These are phyloP conservation scores for Barbarea vulgaris DNA, from an alignment of 345 rosid species.

Conservation along the genomic window DNA sequence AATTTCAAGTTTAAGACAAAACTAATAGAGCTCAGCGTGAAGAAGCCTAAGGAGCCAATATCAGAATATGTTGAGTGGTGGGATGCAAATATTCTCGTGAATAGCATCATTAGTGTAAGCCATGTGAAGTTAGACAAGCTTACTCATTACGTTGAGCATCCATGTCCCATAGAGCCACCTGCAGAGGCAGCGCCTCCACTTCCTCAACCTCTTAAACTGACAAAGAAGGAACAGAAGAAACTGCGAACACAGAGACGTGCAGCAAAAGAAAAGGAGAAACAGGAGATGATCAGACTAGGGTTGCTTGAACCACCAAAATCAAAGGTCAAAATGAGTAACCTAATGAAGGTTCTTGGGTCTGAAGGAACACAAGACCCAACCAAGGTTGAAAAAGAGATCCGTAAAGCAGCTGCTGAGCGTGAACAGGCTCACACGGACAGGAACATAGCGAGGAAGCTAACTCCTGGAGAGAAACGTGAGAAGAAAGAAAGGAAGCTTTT, in stretches of 20 bases:
- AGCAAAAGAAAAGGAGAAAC: conserved; percentile 82
- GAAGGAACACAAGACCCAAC: conserved; percentile 98
- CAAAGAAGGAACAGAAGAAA: conserved; percentile 93
- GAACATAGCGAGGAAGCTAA: conserved; percentile 82
- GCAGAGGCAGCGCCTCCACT: conserved; percentile 92
- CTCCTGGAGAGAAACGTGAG: conserved; percentile 87
- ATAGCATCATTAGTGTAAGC: conserved; percentile 39
- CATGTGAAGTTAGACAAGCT: conserved; percentile 70
- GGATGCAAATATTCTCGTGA: conserved; percentile 63
- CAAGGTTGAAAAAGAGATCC: conserved; percentile 83
- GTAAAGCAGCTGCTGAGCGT: conserved; percentile 86
- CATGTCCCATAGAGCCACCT: conserved; percentile 83
- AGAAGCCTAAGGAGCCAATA: conserved; percentile 66
- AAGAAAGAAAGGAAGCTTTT: conserved; percentile 91
- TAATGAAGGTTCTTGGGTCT: conserved; percentile 85
- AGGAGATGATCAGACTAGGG: conserved; percentile 94
- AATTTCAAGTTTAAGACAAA: too few relatives aligned
- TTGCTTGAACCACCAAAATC: conserved; percentile 81
- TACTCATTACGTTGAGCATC: conserved; percentile 77
- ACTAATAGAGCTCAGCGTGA: too few relatives aligned
- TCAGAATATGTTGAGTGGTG: conserved; percentile 90
- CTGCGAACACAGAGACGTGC: conserved; percentile 82
- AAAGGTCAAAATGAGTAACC: conserved; percentile 86
- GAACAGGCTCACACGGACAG: conserved; percentile 95
- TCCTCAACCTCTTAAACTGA: conserved; percentile 79